Conservation (phyloP, 108 stramenopile genomes). For the Skeletonema potamos region DNA sequence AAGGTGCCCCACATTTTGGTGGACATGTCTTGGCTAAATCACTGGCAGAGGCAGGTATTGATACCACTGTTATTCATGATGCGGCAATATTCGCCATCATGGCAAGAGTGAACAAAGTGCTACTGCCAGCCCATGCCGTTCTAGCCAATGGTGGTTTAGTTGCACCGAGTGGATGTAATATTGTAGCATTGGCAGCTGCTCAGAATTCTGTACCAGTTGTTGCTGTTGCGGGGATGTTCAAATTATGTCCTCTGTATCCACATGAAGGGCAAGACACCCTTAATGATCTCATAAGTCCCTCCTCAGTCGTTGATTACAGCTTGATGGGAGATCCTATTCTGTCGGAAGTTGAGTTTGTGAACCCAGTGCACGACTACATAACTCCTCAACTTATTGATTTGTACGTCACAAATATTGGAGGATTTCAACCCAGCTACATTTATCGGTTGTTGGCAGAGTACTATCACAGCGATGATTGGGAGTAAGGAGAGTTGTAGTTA, state of each 20-base stretch:
- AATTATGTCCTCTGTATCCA: slow-evolving; percentile 96
- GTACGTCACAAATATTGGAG: slow-evolving; percentile 94
- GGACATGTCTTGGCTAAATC: slow-evolving; percentile 86
- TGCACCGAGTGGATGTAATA: slow-evolving; percentile 86
- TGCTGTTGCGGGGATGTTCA: slow-evolving; percentile 93
- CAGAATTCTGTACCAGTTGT: slow-evolving; percentile 94
- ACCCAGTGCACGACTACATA: slow-evolving; percentile 95
- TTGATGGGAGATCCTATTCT: slow-evolving; percentile 53
- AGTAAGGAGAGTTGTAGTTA: slow-evolving; percentile 64
- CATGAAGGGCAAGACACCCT: slow-evolving; percentile 96
- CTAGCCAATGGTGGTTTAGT: slow-evolving; percentile 97
- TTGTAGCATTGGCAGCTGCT: slow-evolving; percentile 92
- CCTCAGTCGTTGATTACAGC: slow-evolving; percentile 63
- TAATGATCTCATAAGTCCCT: slow-evolving; percentile 84
- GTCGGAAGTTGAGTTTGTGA: slow-evolving; percentile 84
- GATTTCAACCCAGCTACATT: slow-evolving; percentile 95
- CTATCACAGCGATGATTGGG: slow-evolving; percentile 94
- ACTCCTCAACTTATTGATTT: slow-evolving; percentile 91
- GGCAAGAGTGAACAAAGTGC: slow-evolving; percentile 95
- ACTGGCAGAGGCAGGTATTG: slow-evolving; percentile 84
- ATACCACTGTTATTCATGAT: slow-evolving; percentile 77
- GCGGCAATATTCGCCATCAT: slow-evolving; percentile 75
- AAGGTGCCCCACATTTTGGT: slow-evolving; percentile 86
- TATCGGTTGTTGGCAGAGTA: slow-evolving; percentile 94
- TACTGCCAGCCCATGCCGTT: slow-evolving; percentile 94